phyloP scores from a whole-genome alignment of 805 yeast genomes.

The Ogataea methanolica region DNA sequence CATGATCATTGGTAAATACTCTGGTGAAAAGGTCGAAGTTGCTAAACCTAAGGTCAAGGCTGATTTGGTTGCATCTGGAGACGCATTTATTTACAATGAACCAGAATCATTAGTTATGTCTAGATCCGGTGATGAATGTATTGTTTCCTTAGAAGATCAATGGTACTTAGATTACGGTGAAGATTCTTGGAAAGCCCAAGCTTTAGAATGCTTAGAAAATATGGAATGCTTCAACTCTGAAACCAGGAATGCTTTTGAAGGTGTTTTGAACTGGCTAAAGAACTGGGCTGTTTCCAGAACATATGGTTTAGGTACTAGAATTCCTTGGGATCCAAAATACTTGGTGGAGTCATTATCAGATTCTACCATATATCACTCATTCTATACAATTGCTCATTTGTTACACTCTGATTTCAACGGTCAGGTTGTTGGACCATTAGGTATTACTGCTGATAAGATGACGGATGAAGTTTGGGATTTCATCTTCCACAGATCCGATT shows the following conservation, averaged over 20 bases:
- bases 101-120: constrained; percentile 89
- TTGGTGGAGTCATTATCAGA: constrained; percentile 94
- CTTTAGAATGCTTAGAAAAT: constrained; percentile 67
- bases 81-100: constrained; percentile 88
- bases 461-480: constrained; percentile 92
- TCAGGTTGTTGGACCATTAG: constrained; percentile 62
- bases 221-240: constrained; percentile 81
- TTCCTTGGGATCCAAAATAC: constrained; percentile 96
- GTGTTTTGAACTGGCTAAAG: constrained; percentile 91
- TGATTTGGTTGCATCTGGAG: constrained; percentile 71
- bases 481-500: constrained; percentile 71
- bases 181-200: constrained; percentile 77
- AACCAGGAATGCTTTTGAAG: constrained; percentile 87
- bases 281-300: constrained; percentile 98
- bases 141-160: constrained; percentile 96
- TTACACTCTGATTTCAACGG: constrained; percentile 88
- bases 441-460: constrained; percentile 76
- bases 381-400: constrained; percentile 84
- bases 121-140: constrained; percentile 95
- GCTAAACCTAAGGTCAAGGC: constrained; percentile 86
- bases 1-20: constrained; percentile 74
- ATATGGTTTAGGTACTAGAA: constrained; percentile 88
- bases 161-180: constrained; percentile 99
- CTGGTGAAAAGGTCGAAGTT: constrained; percentile 83
- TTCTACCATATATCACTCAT: constrained; percentile 93